Conservation (phyloP, 2,329 filamentous ascomycete genomes). For the Mollisia scopiformis region DNA sequence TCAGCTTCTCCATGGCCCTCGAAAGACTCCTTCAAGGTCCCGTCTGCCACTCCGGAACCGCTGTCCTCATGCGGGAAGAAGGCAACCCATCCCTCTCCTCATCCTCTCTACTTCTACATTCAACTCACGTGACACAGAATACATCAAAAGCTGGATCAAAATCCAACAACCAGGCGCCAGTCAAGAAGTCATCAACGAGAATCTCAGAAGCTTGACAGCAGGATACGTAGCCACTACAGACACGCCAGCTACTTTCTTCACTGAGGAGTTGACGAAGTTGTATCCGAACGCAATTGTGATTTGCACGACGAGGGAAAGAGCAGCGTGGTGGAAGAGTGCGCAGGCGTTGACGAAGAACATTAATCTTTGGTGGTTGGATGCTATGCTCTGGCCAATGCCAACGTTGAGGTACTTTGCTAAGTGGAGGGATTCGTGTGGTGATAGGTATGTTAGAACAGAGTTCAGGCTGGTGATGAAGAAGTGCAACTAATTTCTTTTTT, state of each 20-base stretch:
- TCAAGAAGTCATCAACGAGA: not conserved
- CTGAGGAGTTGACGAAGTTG: constrained; percentile 16
- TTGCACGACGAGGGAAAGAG: constrained; percentile 5
- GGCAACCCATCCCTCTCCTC: constrained; percentile 2
- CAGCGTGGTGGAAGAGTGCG: constrained; percentile 6
- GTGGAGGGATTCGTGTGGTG: constrained; percentile 12
- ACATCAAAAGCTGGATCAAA: constrained; percentile 19
- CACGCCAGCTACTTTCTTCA: constrained; percentile 32
- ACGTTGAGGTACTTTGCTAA: constrained; percentile 18
- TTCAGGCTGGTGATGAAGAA: constrained; percentile 8
- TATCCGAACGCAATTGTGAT: constrained; percentile 13
- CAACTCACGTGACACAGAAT: constrained; percentile 9
- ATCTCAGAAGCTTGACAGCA: constrained; percentile 10
- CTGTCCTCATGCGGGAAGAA: constrained; percentile 22
- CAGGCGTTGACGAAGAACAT: constrained; percentile 7
- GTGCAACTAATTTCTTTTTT: not conserved
- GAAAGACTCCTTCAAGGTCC: constrained; percentile 24
- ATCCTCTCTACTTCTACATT: not conserved
- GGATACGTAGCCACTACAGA: constrained; percentile 37
- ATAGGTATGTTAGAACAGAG: too few species aligned
- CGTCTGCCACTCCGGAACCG: constrained; percentile 22
- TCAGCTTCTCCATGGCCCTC: constrained; percentile 23
- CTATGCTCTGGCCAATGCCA: constrained; percentile 17
- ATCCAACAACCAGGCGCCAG: not conserved
- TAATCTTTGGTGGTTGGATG: constrained; percentile 9